phyloP scores from a whole-genome alignment of 257 asterid species.

The Plantago elongata region DNA sequence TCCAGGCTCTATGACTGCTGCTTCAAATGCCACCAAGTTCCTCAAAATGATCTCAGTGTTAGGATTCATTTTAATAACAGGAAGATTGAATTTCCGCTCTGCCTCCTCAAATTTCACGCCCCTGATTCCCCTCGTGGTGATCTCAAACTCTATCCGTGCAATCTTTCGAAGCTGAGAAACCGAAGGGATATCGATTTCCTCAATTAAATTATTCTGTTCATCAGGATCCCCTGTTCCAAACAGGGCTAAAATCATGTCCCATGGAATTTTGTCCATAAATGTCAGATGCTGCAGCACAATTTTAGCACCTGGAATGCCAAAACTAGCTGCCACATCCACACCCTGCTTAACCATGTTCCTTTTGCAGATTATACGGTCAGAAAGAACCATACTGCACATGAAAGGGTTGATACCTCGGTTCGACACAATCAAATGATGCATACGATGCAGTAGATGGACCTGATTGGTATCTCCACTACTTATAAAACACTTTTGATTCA shows the following conservation, averaged over 20 bases:
- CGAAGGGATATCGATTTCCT: constrained; percentile 21
- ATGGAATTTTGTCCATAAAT: background rate
- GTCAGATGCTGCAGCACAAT: background rate
- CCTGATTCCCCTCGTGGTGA: constrained; percentile 13
- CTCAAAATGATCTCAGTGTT: constrained; percentile 24
- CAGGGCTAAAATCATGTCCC: background rate
- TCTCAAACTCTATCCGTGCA: constrained; percentile 10
- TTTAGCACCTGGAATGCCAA: no score
- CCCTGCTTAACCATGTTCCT: no score
- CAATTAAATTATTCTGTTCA: background rate
- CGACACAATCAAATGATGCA: constrained; percentile 22
- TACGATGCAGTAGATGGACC: constrained; percentile 17
- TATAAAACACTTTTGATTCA: background rate
- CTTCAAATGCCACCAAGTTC: constrained; percentile 27
- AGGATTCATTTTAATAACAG: constrained; percentile 2
- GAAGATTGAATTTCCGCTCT: constrained; percentile 7
- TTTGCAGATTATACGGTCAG: no score
- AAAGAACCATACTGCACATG: no score
- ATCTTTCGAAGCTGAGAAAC: constrained; percentile 9
- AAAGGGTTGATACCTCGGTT: background rate
- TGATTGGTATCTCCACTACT: background rate
- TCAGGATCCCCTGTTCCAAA: background rate
- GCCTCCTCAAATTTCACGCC: background rate
- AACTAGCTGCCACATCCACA: no score
- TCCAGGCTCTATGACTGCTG: constrained; percentile 7